These are phyloP conservation scores for Cymbopogon flexuosus DNA, from an alignment of 202 grass and related monocot species.

Conservation along the genomic window DNA sequence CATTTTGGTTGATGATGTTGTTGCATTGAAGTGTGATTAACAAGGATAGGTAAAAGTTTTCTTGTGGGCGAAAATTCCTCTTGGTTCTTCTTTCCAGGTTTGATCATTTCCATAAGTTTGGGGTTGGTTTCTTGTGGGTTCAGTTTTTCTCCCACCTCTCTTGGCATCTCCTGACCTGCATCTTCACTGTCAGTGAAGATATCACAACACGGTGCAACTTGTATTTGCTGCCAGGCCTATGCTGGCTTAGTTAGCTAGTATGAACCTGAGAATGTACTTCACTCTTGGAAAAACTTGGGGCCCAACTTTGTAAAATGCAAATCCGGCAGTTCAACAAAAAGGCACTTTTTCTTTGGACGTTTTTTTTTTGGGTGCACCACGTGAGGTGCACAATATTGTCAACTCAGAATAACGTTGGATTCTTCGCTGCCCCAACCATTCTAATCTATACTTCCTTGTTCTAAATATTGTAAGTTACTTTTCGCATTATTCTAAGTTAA, in stretches of 20 bases:
- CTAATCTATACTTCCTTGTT: not conserved
- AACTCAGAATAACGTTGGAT: not conserved
- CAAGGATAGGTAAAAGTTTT: constrained; percentile 18
- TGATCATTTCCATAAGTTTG: constrained; percentile 39
- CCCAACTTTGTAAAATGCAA: not conserved
- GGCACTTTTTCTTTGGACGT: not conserved
- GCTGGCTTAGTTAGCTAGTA: not conserved
- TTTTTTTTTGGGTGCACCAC: not conserved
- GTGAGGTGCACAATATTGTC: not conserved
- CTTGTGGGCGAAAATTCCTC: not conserved
- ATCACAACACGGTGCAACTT: not conserved
- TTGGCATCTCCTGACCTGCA: not conserved
- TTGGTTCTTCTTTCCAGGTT: not conserved
- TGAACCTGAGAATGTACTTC: not conserved
- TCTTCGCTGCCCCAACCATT: not conserved
- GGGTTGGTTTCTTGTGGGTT: constrained; percentile 22
- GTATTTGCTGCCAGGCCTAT: not conserved
- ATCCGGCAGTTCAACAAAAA: not conserved
- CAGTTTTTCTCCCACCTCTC: not conserved
- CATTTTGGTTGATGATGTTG: not conserved
- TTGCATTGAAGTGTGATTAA: constrained; percentile 3
- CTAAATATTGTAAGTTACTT: not conserved
- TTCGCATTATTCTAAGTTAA: not conserved
- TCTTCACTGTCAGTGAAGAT: constrained; percentile 5
- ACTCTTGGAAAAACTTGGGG: not conserved